phyloP scores from a whole-genome alignment of 139 green algal species.

The Astrephomene gubernaculifera region DNA sequence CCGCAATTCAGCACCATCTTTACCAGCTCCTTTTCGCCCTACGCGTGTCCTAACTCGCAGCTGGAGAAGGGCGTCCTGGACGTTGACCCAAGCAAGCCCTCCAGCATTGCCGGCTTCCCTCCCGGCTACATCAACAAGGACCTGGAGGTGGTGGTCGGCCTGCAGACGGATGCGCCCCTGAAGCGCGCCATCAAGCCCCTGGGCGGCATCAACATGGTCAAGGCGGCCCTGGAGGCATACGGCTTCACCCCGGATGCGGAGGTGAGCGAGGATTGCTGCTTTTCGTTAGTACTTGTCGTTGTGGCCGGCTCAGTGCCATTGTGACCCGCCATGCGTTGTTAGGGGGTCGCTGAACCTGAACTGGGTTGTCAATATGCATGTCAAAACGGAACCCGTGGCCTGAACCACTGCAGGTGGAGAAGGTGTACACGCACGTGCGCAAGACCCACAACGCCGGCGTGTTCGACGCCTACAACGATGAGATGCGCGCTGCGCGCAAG shows the following conservation, averaged over 20 bases:
- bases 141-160: conserved; percentile 68
- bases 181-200: conserved; percentile 84
- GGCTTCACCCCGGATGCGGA: conserved; percentile 49
- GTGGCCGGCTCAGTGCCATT: too few relatives aligned
- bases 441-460: conserved; percentile 86
- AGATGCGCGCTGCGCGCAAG: conserved; percentile 78
- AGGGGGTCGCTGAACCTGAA: too few relatives aligned
- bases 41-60: too few relatives aligned
- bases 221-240: conserved; percentile 72
- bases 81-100: conserved; percentile 70
- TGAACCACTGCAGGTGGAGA: conserved; percentile 54
- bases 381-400: too few relatives aligned
- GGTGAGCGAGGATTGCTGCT: too few relatives aligned
- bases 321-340: too few relatives aligned
- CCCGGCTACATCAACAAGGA: conserved; percentile 79
- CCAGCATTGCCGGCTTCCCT: conserved; percentile 69
- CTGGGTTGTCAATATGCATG: too few relatives aligned
- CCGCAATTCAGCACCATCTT: not conserved
- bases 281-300: too few relatives aligned
- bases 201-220: conserved; percentile 79
- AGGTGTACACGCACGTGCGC: conserved; percentile 64
- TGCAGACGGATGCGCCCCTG: conserved; percentile 80
- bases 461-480: conserved; percentile 82
- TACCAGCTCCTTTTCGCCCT: not conserved
- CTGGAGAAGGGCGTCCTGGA: conserved; percentile 66